phyloP scores from a whole-genome alignment of 257 asterid genomes.

The Fraxinus pennsylvanica region DNA sequence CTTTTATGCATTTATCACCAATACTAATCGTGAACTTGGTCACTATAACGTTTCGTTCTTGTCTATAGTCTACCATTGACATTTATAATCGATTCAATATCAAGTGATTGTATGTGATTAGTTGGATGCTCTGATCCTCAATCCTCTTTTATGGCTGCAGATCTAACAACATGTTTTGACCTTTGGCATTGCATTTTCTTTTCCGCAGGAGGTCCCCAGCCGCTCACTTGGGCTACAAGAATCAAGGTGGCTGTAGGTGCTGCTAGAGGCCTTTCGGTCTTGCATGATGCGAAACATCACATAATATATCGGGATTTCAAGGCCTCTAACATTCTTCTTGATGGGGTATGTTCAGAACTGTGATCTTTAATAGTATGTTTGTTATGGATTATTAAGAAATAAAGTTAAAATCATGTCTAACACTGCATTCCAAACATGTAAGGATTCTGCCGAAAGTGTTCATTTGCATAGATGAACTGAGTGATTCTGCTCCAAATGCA shows the following conservation, averaged over 20 bases:
- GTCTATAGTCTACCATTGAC: neutral
- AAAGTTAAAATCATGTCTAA: neutral
- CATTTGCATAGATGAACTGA: neutral
- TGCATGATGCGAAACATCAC: constrained; percentile 84
- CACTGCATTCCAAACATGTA: neutral
- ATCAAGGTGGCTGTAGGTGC: constrained; percentile 91
- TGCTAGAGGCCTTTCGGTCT: constrained; percentile 85
- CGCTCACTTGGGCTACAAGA: constrained; percentile 85
- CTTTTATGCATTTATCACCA: neutral
- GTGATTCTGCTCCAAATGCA: constrained; percentile 29
- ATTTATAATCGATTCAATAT: neutral
- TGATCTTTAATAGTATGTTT: neutral
- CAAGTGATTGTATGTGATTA: neutral
- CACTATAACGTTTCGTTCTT: neutral
- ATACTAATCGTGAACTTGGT: neutral
- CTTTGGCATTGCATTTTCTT: constrained; percentile 16
- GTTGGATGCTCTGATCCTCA: neutral
- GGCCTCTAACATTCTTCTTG: constrained; percentile 89
- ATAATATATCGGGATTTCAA: constrained; percentile 87
- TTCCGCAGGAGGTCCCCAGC: constrained; percentile 79
- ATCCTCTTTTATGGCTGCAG: neutral
- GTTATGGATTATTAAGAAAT: neutral
- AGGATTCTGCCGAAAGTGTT: neutral
- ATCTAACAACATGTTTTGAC: constrained; percentile 8
- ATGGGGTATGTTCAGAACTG: constrained; percentile 51